phyloP scores from a whole-genome alignment of 2,329 filamentous ascomycete species.

The Aspergillaceae sp. region DNA sequence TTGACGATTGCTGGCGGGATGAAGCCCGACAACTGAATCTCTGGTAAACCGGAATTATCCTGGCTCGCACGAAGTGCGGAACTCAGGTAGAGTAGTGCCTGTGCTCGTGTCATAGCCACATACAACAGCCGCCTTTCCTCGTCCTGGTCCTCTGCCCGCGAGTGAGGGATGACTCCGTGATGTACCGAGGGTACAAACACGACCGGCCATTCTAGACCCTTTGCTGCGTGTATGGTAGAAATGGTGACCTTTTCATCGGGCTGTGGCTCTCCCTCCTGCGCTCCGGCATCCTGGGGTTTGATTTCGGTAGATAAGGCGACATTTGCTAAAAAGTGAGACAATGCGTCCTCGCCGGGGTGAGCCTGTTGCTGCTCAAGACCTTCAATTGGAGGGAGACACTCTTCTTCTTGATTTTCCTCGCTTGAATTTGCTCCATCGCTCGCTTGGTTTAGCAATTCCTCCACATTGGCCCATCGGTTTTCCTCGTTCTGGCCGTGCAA shows the following conservation, averaged over 20 bases:
- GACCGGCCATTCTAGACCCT: slow-evolving; percentile 91
- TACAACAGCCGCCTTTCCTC: slow-evolving; percentile 87
- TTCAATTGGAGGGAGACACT: slow-evolving; percentile 58
- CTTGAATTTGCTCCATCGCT: slow-evolving; percentile 54
- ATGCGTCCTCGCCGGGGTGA: slow-evolving; percentile 49
- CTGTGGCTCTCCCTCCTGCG: slow-evolving; percentile 48
- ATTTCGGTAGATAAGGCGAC: slow-evolving; percentile 76
- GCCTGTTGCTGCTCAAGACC: slow-evolving; percentile 54
- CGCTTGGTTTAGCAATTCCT: slow-evolving; percentile 76
- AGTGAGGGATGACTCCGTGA: slow-evolving; percentile 83
- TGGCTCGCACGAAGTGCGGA: slow-evolving; percentile 62
- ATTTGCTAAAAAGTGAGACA: slow-evolving; percentile 80
- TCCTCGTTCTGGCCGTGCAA: slow-evolving; percentile 68
- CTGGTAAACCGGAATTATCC: slow-evolving; percentile 39
- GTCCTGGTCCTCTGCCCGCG: slow-evolving; percentile 70
- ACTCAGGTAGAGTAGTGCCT: slow-evolving; percentile 78
- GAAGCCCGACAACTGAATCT: slow-evolving; percentile 64
- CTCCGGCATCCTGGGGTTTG: slow-evolving; percentile 31
- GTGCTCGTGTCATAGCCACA: slow-evolving; percentile 91
- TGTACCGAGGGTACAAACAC: slow-evolving; percentile 90
- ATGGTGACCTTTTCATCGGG: slow-evolving; percentile 62
- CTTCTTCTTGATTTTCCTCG: slow-evolving; percentile 45
- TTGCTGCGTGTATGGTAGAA: slow-evolving; percentile 92
- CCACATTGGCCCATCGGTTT: slow-evolving; percentile 75
- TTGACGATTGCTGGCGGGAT: slow-evolving; percentile 50